Percentiles rank a stretch among this genome's conserved stretches.
Conservation (phyloP, 2,329 filamentous ascomycete genomes). For the Diaporthe sp. region DNA sequence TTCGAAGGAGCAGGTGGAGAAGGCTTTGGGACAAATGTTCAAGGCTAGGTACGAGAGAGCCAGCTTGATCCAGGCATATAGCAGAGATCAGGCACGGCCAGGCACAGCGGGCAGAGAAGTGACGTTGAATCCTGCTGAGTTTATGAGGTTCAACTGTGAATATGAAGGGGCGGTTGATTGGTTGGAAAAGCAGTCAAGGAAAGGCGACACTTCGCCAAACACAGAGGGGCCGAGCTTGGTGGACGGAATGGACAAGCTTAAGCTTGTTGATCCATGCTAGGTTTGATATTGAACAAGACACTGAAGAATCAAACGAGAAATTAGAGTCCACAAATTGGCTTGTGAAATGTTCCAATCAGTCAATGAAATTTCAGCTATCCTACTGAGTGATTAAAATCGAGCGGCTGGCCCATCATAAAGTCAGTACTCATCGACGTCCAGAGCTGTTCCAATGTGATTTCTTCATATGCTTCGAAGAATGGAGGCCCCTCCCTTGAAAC, state of each 20-base stretch:
- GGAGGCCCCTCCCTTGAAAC: not conserved
- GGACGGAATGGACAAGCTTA: not conserved
- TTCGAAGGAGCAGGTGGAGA: slow-evolving; percentile 42
- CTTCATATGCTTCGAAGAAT: slow-evolving; percentile 4
- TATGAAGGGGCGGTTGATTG: slow-evolving; percentile 4
- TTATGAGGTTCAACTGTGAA: slow-evolving; percentile 44
- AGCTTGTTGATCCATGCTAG: slow-evolving; percentile 6
- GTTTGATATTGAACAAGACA: too few relatives aligned
- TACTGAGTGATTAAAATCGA: not conserved
- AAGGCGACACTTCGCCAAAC: not conserved
- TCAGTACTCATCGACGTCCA: slow-evolving; percentile 17
- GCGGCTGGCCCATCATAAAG: slow-evolving; percentile 6
- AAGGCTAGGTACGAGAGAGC: slow-evolving; percentile 52
- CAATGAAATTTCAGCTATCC: not conserved
- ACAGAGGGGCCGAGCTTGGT: not conserved
- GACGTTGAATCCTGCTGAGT: slow-evolving; percentile 53
- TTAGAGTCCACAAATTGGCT: too few relatives aligned
- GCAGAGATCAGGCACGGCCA: slow-evolving; percentile 55
- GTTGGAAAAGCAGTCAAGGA: not conserved
- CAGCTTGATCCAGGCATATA: slow-evolving; percentile 56
- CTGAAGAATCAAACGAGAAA: too few relatives aligned
- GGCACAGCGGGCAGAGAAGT: slow-evolving; percentile 49
- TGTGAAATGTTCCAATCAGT: too few relatives aligned
- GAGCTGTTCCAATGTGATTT: slow-evolving; percentile 12
- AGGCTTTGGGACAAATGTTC: slow-evolving; percentile 43